Percentiles rank a stretch among this genome's conserved stretches.
Conservation (phyloP, 1,139 yeast genomes). For the Debaryomyces psychrophilus region DNA sequence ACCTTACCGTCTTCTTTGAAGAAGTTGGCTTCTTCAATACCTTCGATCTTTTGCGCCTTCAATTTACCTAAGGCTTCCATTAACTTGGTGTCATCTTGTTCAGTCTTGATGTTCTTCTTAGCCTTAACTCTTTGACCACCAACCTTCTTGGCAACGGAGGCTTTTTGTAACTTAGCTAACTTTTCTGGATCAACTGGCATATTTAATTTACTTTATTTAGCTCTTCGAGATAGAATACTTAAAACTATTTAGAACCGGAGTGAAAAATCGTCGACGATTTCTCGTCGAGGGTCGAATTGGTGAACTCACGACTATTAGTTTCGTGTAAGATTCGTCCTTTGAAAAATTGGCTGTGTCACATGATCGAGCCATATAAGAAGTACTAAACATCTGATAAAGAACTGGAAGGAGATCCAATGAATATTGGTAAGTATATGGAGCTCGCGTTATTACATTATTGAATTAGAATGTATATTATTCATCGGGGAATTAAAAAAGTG, state of each 20-base stretch:
- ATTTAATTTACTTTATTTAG: constrained; percentile 15
- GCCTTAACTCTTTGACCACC: constrained; percentile 91
- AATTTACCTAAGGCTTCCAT: constrained; percentile 88
- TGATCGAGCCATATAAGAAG: background rate
- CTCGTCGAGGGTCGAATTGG: constrained; percentile 12
- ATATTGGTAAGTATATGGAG: background rate
- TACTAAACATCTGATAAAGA: too few relatives aligned
- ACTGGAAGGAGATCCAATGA: background rate
- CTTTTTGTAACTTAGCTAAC: constrained; percentile 81
- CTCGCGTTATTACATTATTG: background rate
- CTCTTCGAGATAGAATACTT: background rate
- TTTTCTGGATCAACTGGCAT: constrained; percentile 91
- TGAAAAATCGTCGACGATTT: constrained; percentile 28
- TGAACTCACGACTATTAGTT: background rate
- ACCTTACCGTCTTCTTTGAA: constrained; percentile 97
- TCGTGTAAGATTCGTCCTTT: background rate
- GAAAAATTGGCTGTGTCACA: background rate
- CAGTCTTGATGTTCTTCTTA: constrained; percentile 64
- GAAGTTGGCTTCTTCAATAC: constrained; percentile 96
- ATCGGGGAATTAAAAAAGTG: constrained; percentile 19
- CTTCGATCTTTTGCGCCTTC: constrained; percentile 85
- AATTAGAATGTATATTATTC: constrained; percentile 18
- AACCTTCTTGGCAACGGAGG: constrained; percentile 70
- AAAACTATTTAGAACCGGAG: constrained; percentile 8
- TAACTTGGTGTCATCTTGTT: constrained; percentile 87